Base-by-base conservation (phyloP, 495 filamentous ascomycete genomes). In the Aspergillus bertholletiae region DNA sequence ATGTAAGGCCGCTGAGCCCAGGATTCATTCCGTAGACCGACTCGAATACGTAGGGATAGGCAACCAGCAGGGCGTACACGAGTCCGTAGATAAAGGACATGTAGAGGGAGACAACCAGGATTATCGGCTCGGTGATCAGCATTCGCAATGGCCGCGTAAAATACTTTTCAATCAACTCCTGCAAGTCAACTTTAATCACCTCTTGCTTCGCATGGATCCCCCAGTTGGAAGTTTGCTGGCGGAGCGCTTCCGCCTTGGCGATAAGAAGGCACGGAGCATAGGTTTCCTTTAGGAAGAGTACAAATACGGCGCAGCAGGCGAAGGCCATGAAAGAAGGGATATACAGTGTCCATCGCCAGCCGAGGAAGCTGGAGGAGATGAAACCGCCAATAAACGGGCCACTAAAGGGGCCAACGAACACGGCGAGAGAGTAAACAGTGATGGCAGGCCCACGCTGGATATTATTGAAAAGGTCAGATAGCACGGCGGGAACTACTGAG, bases 401-500 rank as follows among this genome's bases (percentile, higher is more conserved):
- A 11, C 4, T 34, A 40, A 60, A 59, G 5, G 77, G 76, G 0
- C 77, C 71, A 20, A 64, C 49, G 26, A 76, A 74, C 2, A 75
- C 74, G 0, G 67, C 63, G 1, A 63, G 50, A 5, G 71, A 66
- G 45, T 76, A 80, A 5, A 80, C 53, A 3, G 68, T 45, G 0
- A 81, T 61, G 1, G 77, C 71, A 0, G 63, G 46, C 1, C 74
- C 67, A 15, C 77, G 66, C 6, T 63, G 59, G 2, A 56, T 54
- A 20, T 73, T 71, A 46, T 69, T 55, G 49, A 64, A 75, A 49
- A 78, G 67, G 53, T 79, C 75, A 0, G 72, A 66, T 22, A 78
- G 68, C 1, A 71, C 61, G 8, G 66, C 71, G 3, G 63, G 71
- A 17, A 74, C 72, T 3, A 68, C 59, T 6, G 71, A 64, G 0